phyloP scores from a whole-genome alignment of 768 basidiomycete genomes.

The Amanita inopinata region DNA sequence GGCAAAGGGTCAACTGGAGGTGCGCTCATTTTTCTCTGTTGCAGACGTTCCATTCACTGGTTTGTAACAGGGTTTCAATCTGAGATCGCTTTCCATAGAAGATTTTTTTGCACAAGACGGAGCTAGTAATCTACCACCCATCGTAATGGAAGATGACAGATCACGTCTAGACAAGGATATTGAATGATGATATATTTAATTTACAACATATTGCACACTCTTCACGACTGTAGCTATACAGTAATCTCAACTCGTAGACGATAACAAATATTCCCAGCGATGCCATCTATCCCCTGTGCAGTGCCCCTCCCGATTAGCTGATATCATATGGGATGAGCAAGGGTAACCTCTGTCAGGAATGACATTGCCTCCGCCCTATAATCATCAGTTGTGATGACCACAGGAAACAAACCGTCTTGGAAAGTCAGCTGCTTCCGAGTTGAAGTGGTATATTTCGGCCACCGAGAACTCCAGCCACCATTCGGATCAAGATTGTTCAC shows the following conservation, averaged over 20 bases:
- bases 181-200: constrained; percentile 5
- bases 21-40: constrained; percentile 13
- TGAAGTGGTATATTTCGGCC: constrained; percentile 23
- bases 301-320: too few species aligned
- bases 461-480: constrained; percentile 16
- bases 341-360: constrained; percentile 12
- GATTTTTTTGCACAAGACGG: constrained; percentile 56
- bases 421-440: constrained; percentile 18
- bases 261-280: too few species aligned
- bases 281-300: too few species aligned
- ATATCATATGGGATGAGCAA: neutral
- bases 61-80: constrained; percentile 53
- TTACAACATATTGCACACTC: constrained; percentile 16
- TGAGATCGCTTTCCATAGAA: constrained; percentile 58
- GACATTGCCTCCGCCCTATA: constrained; percentile 21
- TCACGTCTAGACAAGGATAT: constrained; percentile 16
- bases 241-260: too few species aligned
- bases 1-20: constrained; percentile 42
- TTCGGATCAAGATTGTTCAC: constrained; percentile 31
- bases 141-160: constrained; percentile 16
- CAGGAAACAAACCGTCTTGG: constrained; percentile 10
- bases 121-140: constrained; percentile 25
- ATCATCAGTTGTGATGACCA: constrained; percentile 19
- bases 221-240: constrained; percentile 3
- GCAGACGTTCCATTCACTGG: neutral